These are phyloP conservation scores for Sporothrix sp. DNA, from an alignment of 2,329 filamentous ascomycete genomes.

Conservation along the genomic window DNA sequence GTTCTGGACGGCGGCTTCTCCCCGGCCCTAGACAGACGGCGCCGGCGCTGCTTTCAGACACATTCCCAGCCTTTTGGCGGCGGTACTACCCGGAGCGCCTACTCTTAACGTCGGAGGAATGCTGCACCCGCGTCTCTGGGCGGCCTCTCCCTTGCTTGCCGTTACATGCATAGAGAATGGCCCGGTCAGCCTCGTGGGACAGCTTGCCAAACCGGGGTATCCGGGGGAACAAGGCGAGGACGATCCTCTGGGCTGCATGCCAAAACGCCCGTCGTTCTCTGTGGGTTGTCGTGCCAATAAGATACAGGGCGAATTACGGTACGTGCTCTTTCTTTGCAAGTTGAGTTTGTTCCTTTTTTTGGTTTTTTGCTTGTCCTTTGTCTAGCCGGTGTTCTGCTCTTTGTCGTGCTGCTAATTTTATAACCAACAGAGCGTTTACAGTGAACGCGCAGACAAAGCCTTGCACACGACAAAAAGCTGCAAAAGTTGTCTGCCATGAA, in stretches of 20 bases:
- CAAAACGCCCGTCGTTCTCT: neutral
- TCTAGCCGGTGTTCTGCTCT: too few relatives aligned
- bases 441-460: too few relatives aligned
- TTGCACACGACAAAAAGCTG: too few relatives aligned
- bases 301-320: neutral
- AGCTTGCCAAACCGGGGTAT: too few relatives aligned
- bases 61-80: neutral
- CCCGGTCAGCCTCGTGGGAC: neutral
- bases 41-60: neutral
- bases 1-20: too few relatives aligned
- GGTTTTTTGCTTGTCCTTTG: neutral
- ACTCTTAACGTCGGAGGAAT: neutral
- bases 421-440: too few relatives aligned
- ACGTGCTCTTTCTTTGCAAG: neutral
- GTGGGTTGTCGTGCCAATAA: slow-evolving; percentile 7
- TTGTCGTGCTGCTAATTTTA: too few relatives aligned
- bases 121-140: neutral
- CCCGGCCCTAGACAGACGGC: neutral
- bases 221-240: too few relatives aligned
- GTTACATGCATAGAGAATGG: neutral
- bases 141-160: neutral
- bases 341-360: neutral
- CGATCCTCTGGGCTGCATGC: too few relatives aligned
- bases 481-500: too few relatives aligned
- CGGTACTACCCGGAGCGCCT: neutral